Percentiles rank a stretch among this genome's conserved stretches.
Evolutionary conservation across 495 filamentous ascomycete species (phyloP).

Genomic region (Neurospora sp.): DNA sequence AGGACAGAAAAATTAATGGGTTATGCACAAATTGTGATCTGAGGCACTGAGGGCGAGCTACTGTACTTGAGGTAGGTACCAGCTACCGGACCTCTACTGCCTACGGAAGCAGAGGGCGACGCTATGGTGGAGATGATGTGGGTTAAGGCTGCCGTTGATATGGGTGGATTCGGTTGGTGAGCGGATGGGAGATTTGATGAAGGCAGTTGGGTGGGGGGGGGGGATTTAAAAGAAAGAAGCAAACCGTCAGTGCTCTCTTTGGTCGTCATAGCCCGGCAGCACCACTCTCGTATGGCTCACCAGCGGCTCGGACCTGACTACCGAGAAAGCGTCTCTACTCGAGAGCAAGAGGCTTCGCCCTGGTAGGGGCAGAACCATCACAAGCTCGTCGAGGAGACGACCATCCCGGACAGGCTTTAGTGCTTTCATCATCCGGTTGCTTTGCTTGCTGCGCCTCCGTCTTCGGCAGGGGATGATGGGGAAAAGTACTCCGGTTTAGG

Average conservation of each 20-base stretch:
- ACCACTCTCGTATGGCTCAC: slow-evolving; percentile 1
- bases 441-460: neutral
- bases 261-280: slow-evolving; percentile 24
- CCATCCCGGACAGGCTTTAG: slow-evolving; percentile 7
- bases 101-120: no score
- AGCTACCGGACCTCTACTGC: no score
- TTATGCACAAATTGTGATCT: no score
- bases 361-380: slow-evolving; percentile 15
- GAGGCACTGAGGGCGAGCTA: no score
- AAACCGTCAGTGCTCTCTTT: slow-evolving; percentile 46
- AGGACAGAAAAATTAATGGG: no score
- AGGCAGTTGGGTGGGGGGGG: no score
- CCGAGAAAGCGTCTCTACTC: neutral
- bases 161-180: no score
- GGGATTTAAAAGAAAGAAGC: neutral
- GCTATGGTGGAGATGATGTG: no score
- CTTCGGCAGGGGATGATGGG: neutral
- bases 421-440: slow-evolving; percentile 28
- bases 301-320: slow-evolving; percentile 20
- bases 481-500: rapidly evolving
- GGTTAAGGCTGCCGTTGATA: no score
- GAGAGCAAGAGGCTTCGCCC: slow-evolving; percentile 23
- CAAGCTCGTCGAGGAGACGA: slow-evolving; percentile 6
- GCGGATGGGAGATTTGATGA: no score
- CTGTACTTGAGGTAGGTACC: no score